Conservation (phyloP, 139 green algal species). For the Pedinophyceae sp. region DNA sequence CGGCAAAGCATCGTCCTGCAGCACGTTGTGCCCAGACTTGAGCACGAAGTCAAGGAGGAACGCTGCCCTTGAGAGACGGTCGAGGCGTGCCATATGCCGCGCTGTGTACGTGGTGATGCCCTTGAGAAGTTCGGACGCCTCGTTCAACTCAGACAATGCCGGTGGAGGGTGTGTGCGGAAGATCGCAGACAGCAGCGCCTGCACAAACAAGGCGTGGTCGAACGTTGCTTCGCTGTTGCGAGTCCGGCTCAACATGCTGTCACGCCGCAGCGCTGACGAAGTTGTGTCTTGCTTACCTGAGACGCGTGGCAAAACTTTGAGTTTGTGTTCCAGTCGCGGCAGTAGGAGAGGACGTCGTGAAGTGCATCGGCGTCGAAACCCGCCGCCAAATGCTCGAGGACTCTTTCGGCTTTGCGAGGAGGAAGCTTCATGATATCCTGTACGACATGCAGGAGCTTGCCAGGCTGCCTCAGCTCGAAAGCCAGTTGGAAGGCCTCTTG, state of each 20-base stretch:
- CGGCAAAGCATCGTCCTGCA: too few species aligned
- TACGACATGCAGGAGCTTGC: constrained; percentile 53
- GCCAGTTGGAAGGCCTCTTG: constrained; percentile 51
- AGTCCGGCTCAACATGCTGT: neutral
- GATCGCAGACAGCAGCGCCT: constrained; percentile 33
- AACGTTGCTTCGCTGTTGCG: neutral
- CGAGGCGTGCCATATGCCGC: constrained; percentile 60
- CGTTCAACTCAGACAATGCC: too few species aligned
- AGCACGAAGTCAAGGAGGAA: constrained; percentile 80
- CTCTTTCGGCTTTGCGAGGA: too few species aligned
- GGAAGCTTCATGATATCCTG: constrained; percentile 8
- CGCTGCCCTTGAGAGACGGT: constrained; percentile 56
- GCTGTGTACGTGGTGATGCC: constrained; percentile 63
- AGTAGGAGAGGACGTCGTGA: too few species aligned
- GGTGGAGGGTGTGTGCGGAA: too few species aligned
- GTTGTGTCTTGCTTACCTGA: constrained; percentile 38
- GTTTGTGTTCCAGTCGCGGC: constrained; percentile 90
- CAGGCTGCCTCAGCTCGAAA: constrained; percentile 61
- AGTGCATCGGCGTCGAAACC: too few species aligned
- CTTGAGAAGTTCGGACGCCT: constrained; percentile 48
- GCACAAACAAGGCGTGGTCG: too few species aligned
- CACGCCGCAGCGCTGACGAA: constrained; percentile 1
- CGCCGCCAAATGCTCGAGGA: too few species aligned
- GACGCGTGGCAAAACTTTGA: constrained; percentile 54
- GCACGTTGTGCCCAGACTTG: too few species aligned